Evolutionary conservation across 768 basidiomycete species (phyloP), one percentile per base, ranked within the genome.

Genomic region (Boletus rex-veris): DNA sequence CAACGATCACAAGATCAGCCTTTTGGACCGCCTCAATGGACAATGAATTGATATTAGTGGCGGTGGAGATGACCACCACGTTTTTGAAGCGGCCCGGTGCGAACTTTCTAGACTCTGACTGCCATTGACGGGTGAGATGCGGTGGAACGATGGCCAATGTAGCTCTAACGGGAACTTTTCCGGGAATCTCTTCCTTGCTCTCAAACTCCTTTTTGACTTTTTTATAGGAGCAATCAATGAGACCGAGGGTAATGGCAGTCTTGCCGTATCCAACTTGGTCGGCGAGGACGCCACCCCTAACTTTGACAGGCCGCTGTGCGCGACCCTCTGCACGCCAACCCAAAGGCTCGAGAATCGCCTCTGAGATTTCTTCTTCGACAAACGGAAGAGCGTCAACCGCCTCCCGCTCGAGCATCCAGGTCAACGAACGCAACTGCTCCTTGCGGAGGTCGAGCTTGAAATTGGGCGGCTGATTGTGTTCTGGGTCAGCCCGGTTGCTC

Each of bases 221-320:
- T 59, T 81, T 78, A 18, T 75, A 71, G 19, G 84, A 77, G 64
- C 86, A 85, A 63, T 92, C 89, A 57, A 97, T 87, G 54, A 98
- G 78, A 18, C 88, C 94, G 28, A 98, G 79, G 3, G 92, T 93
- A 59, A 97, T 95, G 19, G 93, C 94, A 0, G 95, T 98, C 74
- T 98, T 98, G 16, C 95, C 95, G 64, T 98, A 98, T 47, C 95
- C 95, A 55, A 98, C 95, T 73, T 95, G 88, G 63, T 98, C 95
- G 12, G 94, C 94, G 42, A 97, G 82, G 45, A 97, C 94, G 11
- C 95, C 94, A 16, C 95, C 94, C 50, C 90, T 80, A 39, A 97
- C 73, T 54, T 72, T 78, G 48, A 91, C 79, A 1, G 86, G 81
- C 33, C 93, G 74, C 59, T 89, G 84, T 4, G 90, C 93, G 39